These are phyloP conservation scores for Didymella pinodella DNA, from an alignment of 2,329 filamentous ascomycete species.

Conservation along the genomic window DNA sequence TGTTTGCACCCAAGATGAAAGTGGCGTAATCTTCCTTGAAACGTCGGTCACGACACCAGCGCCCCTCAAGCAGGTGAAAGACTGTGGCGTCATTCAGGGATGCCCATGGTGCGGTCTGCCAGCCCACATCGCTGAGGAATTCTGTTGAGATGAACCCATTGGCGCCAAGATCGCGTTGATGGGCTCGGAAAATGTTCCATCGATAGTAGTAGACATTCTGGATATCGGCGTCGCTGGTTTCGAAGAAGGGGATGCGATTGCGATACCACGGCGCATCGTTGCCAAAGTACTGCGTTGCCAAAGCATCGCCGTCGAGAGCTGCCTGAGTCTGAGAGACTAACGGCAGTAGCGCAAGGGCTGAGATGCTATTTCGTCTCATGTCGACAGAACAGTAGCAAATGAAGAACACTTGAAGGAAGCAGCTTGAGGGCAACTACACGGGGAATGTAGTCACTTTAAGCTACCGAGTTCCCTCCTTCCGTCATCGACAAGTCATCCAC, in stretches of 20 bases:
- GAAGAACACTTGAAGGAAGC: not conserved
- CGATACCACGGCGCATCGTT: constrained; percentile 54
- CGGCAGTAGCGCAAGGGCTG: constrained; percentile 4
- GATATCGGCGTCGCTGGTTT: constrained; percentile 50
- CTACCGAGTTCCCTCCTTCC: not conserved
- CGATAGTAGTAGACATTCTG: constrained; percentile 58
- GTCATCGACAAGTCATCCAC: not conserved
- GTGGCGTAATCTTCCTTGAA: constrained; percentile 56
- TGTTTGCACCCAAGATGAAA: constrained; percentile 52
- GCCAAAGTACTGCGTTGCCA: constrained; percentile 49
- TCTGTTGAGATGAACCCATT: constrained; percentile 57
- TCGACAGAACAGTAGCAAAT: not conserved
- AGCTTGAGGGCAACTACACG: not conserved
- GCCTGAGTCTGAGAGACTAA: constrained; percentile 16
- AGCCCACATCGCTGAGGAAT: constrained; percentile 55
- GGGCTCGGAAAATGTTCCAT: constrained; percentile 55
- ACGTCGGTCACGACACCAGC: constrained; percentile 56
- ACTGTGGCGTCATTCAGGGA: constrained; percentile 56
- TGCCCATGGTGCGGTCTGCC: constrained; percentile 54
- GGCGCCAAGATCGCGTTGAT: constrained; percentile 55
- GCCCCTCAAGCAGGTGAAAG: constrained; percentile 55
- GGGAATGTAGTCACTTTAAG: not conserved
- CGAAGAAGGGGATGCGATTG: constrained; percentile 52
- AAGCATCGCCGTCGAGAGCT: constrained; percentile 37
- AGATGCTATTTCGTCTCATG: constrained; percentile 10